phyloP scores from a whole-genome alignment of 345 rosid genomes.

The Aurinia saxatilis region DNA sequence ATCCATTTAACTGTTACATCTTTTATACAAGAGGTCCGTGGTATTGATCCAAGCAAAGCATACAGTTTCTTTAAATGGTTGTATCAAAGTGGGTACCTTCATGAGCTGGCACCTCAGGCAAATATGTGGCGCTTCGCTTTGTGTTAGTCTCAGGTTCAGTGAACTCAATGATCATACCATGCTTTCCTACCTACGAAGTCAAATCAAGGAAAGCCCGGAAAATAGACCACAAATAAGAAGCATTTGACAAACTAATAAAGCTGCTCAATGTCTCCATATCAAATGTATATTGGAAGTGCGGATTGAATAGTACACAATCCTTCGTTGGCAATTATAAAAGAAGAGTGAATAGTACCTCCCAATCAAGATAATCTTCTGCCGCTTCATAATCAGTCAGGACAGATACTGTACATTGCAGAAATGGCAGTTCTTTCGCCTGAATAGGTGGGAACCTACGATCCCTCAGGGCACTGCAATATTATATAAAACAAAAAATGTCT shows the following conservation, averaged over 20 bases:
- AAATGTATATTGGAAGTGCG: background rate
- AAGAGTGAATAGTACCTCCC: constrained; percentile 60
- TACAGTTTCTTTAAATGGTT: background rate
- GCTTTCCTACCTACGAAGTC: constrained; percentile 64
- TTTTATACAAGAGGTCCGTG: too few relatives aligned
- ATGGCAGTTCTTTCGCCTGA: constrained; percentile 86
- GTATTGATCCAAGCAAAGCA: too few relatives aligned
- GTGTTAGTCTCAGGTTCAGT: constrained; percentile 54
- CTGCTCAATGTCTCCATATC: background rate
- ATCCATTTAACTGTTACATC: too few relatives aligned
- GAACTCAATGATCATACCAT: constrained; percentile 92
- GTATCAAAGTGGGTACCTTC: constrained; percentile 47
- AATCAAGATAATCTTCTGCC: constrained; percentile 76
- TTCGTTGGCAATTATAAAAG: background rate
- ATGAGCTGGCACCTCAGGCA: constrained; percentile 97
- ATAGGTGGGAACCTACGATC: constrained; percentile 97
- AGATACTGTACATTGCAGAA: constrained; percentile 88
- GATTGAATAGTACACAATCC: background rate
- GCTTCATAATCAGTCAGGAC: constrained; percentile 72
- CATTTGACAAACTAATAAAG: background rate
- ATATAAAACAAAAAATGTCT: background rate
- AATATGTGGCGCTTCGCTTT: constrained; percentile 83
- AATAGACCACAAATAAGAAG: background rate
- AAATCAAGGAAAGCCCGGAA: background rate
- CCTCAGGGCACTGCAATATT: constrained; percentile 72